Base-by-base conservation (phyloP, 2,329 filamentous ascomycete genomes). In the Fusarium buharicum region DNA sequence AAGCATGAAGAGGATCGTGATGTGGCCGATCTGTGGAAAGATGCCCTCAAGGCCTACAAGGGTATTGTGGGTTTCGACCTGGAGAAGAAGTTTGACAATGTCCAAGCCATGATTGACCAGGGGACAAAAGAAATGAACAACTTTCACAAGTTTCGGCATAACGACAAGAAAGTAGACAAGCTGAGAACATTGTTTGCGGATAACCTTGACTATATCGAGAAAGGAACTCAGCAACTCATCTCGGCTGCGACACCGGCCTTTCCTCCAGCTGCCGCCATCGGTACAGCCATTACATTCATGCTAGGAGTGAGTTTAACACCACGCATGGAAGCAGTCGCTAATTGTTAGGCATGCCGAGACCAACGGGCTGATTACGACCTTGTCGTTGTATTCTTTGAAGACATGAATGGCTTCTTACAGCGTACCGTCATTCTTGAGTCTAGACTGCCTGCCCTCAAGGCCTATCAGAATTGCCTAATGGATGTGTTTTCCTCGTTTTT, bases 331-430 rank as follows among this genome's bases (percentile, higher is more conserved):
- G 33, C n/a, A 36, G n/a, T 2, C 14, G 28, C 46, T 65, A 27
- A 62, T 46, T 1, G 11, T 4, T 24, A 71, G 63, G 71, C 70
- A 2, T 72, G 70, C 12, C 62, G 66, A 13, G 59, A 67, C 16
- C 73, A 76, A 0, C 73, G 70, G 3, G 74, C 73, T 2, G 75
- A 79, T 39, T 78, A 77, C 39, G 75, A 79, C 34, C 61, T 73
- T 7, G 70, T 78, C 4, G 66, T 73, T 16, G 68, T 68, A 9
- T 79, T 78, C 50, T 78, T 78, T 43, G 71, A 74, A 9, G 69
- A 73, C 14, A 76, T 76, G 64, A 73, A 73, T 48, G 72, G 72
- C 10, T 76, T 78, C 36, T 66, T 77, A 13, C 67, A 73, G 48
- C 71, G 75, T 7, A 68, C 77, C 4, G 70, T 72, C 4, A 70